Evolutionary conservation across 805 yeast genomes (phyloP).

Genomic region (Blastobotrys terrestris): DNA sequence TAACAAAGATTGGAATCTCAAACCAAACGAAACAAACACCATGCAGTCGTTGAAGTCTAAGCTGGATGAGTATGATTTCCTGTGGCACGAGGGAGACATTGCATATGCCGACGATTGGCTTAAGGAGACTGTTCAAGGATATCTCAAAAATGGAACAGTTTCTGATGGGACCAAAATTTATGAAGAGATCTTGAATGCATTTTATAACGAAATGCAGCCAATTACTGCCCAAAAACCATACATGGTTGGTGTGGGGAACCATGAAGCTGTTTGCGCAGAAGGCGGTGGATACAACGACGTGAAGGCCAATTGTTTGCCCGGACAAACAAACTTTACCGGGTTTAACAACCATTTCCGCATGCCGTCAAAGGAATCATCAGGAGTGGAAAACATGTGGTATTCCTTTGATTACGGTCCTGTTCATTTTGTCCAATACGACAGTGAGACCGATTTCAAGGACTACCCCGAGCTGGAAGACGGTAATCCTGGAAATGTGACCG

Average conservation of each 20-base stretch:
- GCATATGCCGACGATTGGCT: slow-evolving; percentile 31
- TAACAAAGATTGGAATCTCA: slow-evolving; percentile 7
- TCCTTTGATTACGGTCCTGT: slow-evolving; percentile 30
- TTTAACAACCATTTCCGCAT: slow-evolving; percentile 26
- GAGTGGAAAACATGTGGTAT: slow-evolving; percentile 28
- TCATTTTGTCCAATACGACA: slow-evolving; percentile 26
- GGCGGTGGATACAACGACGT: slow-evolving; percentile 9
- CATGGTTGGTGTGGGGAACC: slow-evolving; percentile 26
- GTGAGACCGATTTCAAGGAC: slow-evolving; percentile 28
- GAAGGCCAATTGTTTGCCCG: slow-evolving; percentile 15
- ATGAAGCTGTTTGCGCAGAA: slow-evolving; percentile 22
- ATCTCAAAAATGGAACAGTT: slow-evolving; percentile 10
- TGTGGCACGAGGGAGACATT: slow-evolving; percentile 29
- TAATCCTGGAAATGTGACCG: slow-evolving; percentile 18
- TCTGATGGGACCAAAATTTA: slow-evolving; percentile 15
- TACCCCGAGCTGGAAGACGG: slow-evolving; percentile 18
- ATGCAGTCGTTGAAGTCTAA: slow-evolving; percentile 13
- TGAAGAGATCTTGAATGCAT: slow-evolving; percentile 21
- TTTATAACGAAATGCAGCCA: slow-evolving; percentile 18
- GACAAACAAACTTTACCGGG: slow-evolving; percentile 29
- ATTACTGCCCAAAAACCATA: slow-evolving; percentile 20
- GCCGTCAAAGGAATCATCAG: slow-evolving; percentile 27
- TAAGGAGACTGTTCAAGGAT: slow-evolving; percentile 14
- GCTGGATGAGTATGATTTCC: slow-evolving; percentile 20
- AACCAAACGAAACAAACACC: slow-evolving; percentile 17